phyloP scores from a whole-genome alignment of 768 basidiomycete species.

The Russula brevipes region DNA sequence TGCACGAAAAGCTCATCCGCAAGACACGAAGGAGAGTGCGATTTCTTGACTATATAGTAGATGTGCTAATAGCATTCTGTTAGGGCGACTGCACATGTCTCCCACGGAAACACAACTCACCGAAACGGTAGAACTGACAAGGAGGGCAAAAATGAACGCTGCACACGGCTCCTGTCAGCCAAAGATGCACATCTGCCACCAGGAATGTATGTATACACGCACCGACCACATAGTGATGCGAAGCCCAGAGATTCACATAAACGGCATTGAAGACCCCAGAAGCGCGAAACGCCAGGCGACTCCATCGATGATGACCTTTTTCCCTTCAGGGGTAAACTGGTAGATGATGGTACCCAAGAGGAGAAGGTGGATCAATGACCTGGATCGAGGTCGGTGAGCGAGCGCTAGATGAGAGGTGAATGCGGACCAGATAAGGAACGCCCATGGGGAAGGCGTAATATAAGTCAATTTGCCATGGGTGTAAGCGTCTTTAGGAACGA shows the following conservation, averaged over 20 bases:
- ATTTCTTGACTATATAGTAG: constrained; percentile 92
- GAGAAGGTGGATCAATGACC: constrained; percentile 85
- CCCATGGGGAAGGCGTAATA: constrained; percentile 90
- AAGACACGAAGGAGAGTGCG: constrained; percentile 55
- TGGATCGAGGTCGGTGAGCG: constrained; percentile 30
- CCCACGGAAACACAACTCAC: constrained; percentile 28
- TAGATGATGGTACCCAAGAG: constrained; percentile 88
- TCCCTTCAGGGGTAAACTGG: constrained; percentile 77
- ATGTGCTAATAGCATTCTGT: constrained; percentile 53
- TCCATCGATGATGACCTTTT: constrained; percentile 76
- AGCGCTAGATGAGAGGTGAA: not conserved
- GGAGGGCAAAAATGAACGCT: constrained; percentile 85
- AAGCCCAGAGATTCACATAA: constrained; percentile 85
- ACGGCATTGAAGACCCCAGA: constrained; percentile 82
- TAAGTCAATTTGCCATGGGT: constrained; percentile 79
- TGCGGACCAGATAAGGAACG: constrained; percentile 81
- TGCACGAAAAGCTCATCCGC: constrained; percentile 88
- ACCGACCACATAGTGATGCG: constrained; percentile 65
- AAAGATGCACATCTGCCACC: not conserved
- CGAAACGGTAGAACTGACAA: constrained; percentile 72
- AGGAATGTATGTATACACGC: not conserved
- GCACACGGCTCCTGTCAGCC: constrained; percentile 23
- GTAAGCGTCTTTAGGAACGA: constrained; percentile 68
- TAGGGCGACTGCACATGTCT: constrained; percentile 33
- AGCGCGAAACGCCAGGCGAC: constrained; percentile 91